Evolutionary conservation across 805 yeast genomes (phyloP).

Genomic region (Candida easanensis): DNA sequence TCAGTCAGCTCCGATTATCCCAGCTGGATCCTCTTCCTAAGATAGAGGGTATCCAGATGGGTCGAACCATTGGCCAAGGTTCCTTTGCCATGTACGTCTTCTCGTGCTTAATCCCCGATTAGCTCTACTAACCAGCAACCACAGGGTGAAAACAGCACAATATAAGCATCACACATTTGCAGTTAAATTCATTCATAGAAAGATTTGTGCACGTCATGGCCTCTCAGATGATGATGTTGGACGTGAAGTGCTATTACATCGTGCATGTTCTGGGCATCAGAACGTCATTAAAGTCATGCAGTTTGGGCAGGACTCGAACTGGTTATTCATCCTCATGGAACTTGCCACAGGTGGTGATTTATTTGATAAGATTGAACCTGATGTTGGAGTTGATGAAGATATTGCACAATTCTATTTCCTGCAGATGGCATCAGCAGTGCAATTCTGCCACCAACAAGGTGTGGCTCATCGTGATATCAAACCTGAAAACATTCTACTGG

Average conservation of each 20-base stretch:
- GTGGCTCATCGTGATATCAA: constrained; percentile 68
- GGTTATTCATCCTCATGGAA: constrained; percentile 67
- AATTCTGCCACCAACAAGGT: constrained; percentile 58
- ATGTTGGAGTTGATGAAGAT: constrained; percentile 62
- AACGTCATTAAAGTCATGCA: constrained; percentile 56
- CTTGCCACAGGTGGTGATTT: constrained; percentile 73
- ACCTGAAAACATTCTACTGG: constrained; percentile 67
- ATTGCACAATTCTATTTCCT: constrained; percentile 67
- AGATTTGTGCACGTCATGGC: constrained; percentile 34
- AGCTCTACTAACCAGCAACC: background rate
- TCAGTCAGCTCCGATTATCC: constrained; percentile 34
- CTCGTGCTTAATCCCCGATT: background rate
- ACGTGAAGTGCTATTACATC: constrained; percentile 58
- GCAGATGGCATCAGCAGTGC: constrained; percentile 61
- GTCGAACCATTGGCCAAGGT: constrained; percentile 62
- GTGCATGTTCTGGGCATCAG: constrained; percentile 53
- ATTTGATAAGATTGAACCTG: constrained; percentile 78
- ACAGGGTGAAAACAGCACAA: constrained; percentile 49
- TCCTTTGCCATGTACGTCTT: constrained; percentile 54
- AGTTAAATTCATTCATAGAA: constrained; percentile 52
- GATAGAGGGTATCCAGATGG: constrained; percentile 44
- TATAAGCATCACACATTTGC: constrained; percentile 44
- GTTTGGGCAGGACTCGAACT: constrained; percentile 51
- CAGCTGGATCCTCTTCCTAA: constrained; percentile 48
- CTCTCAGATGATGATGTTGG: constrained; percentile 40